Evolutionary conservation across 116 monocot species (phyloP).

Genomic region (Iris pallida): DNA sequence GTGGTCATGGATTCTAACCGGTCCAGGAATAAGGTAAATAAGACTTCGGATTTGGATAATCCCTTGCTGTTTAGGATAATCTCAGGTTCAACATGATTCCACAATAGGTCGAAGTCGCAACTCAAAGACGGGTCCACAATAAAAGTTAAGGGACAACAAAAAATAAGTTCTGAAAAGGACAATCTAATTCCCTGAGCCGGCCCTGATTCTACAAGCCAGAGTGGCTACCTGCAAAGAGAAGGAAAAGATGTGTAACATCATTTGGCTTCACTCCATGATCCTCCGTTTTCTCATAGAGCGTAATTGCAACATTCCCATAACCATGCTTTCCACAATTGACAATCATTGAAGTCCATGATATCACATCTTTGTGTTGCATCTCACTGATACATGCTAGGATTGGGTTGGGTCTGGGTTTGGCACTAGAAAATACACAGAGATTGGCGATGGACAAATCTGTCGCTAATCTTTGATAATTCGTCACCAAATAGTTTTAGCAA

Average conservation of each 20-base stretch:
- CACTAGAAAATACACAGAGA: too few relatives aligned
- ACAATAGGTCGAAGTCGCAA: constrained; percentile 56
- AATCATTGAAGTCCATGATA: constrained; percentile 90
- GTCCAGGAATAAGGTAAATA: too few relatives aligned
- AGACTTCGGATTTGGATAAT: too few relatives aligned
- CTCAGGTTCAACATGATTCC: too few relatives aligned
- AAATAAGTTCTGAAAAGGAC: too few relatives aligned
- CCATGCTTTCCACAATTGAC: constrained; percentile 64
- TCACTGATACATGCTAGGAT: constrained; percentile 25
- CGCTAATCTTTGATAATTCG: too few relatives aligned
- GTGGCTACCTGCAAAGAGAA: constrained; percentile 75
- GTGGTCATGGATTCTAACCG: constrained; percentile 49
- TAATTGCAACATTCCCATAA: constrained; percentile 39
- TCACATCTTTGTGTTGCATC: constrained; percentile 62
- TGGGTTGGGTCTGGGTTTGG: too few relatives aligned
- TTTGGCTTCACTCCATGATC: constrained; percentile 59
- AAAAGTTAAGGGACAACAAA: too few relatives aligned
- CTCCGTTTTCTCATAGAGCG: constrained; percentile 62
- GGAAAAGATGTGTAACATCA: constrained; percentile 82
- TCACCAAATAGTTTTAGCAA: too few relatives aligned
- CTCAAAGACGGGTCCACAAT: constrained; percentile 54
- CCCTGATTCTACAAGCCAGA: constrained; percentile 57
- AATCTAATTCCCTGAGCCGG: constrained; percentile 59
- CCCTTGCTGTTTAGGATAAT: too few relatives aligned
- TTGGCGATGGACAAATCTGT: too few relatives aligned